Percentiles rank a stretch among this genome's conserved stretches.
phyloP scores from a whole-genome alignment of 148 eudicot species.

The Suaeda aralocaspica region DNA sequence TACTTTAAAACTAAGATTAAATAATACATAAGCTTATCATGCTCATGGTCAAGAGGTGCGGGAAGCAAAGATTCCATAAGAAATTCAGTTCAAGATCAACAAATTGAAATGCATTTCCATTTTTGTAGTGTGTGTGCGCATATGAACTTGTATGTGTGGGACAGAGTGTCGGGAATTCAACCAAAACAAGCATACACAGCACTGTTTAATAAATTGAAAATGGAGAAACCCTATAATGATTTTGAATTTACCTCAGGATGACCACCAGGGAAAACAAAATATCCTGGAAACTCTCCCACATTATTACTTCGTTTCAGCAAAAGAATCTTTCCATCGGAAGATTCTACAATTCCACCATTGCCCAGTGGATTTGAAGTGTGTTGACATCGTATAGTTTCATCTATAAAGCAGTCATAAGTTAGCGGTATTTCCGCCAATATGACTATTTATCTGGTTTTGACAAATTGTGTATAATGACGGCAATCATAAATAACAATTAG shows the following conservation, averaged over 20 bases:
- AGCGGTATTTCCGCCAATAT: background rate
- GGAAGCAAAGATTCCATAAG: background rate
- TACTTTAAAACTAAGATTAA: background rate
- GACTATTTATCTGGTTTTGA: background rate
- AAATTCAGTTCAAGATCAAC: background rate
- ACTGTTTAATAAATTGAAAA: background rate
- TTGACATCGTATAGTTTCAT: constrained; percentile 68
- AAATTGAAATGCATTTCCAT: no score
- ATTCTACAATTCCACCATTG: constrained; percentile 85
- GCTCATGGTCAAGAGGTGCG: background rate
- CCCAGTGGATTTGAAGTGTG: constrained; percentile 91
- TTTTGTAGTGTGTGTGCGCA: no score
- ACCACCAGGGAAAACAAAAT: constrained; percentile 95
- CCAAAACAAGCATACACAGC: background rate
- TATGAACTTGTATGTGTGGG: no score
- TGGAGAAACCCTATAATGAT: background rate
- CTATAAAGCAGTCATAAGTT: constrained; percentile 30
- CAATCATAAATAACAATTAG: constrained; percentile 7
- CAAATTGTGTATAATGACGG: background rate
- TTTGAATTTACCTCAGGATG: constrained; percentile 77
- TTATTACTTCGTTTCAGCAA: constrained; percentile 84
- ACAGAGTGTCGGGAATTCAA: no score
- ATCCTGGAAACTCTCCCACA: constrained; percentile 92
- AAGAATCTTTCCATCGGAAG: constrained; percentile 64
- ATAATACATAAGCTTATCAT: no score